Evolutionary conservation across 345 rosid genomes (phyloP).

Genomic region (Acer negundo): DNA sequence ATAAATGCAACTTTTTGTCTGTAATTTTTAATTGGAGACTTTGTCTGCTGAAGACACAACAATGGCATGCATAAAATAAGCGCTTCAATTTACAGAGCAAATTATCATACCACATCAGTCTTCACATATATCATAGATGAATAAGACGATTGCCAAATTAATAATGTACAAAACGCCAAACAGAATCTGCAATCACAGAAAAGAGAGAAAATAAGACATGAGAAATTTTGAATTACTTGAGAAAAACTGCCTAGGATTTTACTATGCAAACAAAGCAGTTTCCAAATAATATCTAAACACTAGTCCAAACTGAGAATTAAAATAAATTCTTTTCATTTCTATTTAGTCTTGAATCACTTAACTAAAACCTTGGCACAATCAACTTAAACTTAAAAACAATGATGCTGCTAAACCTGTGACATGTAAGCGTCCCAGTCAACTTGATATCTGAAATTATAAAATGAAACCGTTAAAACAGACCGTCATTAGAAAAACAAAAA

Average conservation of each 20-base stretch:
- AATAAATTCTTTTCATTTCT: background rate
- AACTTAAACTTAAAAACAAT: background rate
- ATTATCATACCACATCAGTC: conserved; percentile 68
- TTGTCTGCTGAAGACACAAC: background rate
- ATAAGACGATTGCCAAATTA: conserved; percentile 71
- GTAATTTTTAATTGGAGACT: too few species aligned
- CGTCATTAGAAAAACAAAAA: background rate
- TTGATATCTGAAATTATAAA: conserved; percentile 66
- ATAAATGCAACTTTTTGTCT: background rate
- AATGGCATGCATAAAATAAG: background rate
- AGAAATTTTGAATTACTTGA: background rate
- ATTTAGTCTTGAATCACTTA: background rate
- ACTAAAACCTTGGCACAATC: background rate
- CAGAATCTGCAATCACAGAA: conserved; percentile 60
- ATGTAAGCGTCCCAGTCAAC: conserved; percentile 99
- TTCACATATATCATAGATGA: conserved; percentile 52
- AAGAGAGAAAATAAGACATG: conserved; percentile 4
- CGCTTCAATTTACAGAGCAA: background rate
- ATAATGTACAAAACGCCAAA: conserved; percentile 74
- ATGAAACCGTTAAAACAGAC: background rate
- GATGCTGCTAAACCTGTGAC: conserved; percentile 67
- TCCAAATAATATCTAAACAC: conserved; percentile 12
- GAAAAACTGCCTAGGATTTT: too few species aligned
- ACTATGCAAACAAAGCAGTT: background rate
- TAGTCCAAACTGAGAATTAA: conserved; percentile 8